Percentiles rank a stretch among this genome's conserved stretches.
These are phyloP conservation scores for Aureobasidium subglaciale DNA, from an alignment of 2,329 filamentous ascomycete genomes.

Conservation along the genomic window DNA sequence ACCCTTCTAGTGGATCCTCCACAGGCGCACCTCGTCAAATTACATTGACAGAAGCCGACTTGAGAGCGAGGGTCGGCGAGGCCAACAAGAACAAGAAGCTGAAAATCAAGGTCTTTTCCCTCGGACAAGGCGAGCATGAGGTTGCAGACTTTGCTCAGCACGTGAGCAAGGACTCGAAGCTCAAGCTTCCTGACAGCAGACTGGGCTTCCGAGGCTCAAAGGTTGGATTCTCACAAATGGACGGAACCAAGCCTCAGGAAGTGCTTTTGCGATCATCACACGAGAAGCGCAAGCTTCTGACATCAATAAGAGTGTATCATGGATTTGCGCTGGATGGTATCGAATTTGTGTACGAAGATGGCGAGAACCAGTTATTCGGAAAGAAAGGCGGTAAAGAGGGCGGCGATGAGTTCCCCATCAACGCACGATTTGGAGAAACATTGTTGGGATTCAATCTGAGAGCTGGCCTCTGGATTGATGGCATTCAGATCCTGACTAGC, in stretches of 20 bases:
- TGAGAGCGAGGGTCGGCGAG: slow-evolving; percentile 65
- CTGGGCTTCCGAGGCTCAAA: slow-evolving; percentile 68
- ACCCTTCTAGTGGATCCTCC: slow-evolving; percentile 50
- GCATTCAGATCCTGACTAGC: slow-evolving; percentile 82
- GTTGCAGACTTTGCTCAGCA: slow-evolving; percentile 71
- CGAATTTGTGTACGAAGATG: slow-evolving; percentile 89
- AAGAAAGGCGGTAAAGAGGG: slow-evolving; percentile 64
- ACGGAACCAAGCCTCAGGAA: slow-evolving; percentile 63
- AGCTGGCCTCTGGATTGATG: slow-evolving; percentile 77
- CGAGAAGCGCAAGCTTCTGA: slow-evolving; percentile 65
- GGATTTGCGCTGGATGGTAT: slow-evolving; percentile 73
- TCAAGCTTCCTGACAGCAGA: slow-evolving; percentile 70
- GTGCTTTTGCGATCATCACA: slow-evolving; percentile 65
- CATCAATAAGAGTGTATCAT: slow-evolving; percentile 68
- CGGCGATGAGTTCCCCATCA: slow-evolving; percentile 70
- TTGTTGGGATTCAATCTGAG: slow-evolving; percentile 80
- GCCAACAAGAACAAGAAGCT: slow-evolving; percentile 63
- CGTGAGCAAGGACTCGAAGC: slow-evolving; percentile 59
- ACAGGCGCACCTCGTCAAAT: slow-evolving; percentile 61
- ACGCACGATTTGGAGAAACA: slow-evolving; percentile 77
- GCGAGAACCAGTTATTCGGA: slow-evolving; percentile 77
- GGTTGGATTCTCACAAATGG: slow-evolving; percentile 64
- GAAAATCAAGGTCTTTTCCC: slow-evolving; percentile 67
- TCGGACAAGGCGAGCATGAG: slow-evolving; percentile 64
- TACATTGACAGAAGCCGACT: slow-evolving; percentile 64